phyloP scores from a whole-genome alignment of 257 asterid genomes.

The Solanum pimpinellifolium region DNA sequence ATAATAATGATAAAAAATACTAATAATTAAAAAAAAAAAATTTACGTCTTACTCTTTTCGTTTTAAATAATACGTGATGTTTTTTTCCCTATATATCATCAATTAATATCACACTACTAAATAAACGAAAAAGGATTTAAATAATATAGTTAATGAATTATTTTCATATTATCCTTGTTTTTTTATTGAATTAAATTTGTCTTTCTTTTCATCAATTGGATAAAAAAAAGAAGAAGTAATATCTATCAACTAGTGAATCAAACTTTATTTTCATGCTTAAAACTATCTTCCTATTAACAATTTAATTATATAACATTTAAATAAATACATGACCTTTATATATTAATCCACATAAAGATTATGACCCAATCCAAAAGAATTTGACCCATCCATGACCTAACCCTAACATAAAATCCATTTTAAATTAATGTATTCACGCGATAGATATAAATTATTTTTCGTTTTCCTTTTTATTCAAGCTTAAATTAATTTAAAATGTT shows the following conservation, averaged over 20 bases:
- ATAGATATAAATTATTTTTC: too few relatives aligned
- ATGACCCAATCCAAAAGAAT: too few relatives aligned
- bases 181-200: too few relatives aligned
- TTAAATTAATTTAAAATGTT: too few relatives aligned
- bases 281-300: too few relatives aligned
- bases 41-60: background rate
- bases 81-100: background rate
- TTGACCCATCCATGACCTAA: too few relatives aligned
- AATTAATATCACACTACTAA: background rate
- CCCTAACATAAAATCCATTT: background rate
- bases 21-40: too few relatives aligned
- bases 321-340: too few relatives aligned
- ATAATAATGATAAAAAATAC: too few relatives aligned
- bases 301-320: background rate
- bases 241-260: background rate
- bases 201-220: background rate
- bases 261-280: background rate
- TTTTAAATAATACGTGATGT: background rate
- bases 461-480: background rate
- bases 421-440: background rate
- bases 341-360: too few relatives aligned
- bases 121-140: background rate
- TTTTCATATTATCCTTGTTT: background rate
- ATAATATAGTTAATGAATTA: too few relatives aligned
- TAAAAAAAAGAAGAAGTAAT: too few relatives aligned